Percentiles rank a stretch among this genome's conserved stretches.
Evolutionary conservation across 129 eudicot genomes (phyloP).

Genomic region (Flaveria sonorensis): DNA sequence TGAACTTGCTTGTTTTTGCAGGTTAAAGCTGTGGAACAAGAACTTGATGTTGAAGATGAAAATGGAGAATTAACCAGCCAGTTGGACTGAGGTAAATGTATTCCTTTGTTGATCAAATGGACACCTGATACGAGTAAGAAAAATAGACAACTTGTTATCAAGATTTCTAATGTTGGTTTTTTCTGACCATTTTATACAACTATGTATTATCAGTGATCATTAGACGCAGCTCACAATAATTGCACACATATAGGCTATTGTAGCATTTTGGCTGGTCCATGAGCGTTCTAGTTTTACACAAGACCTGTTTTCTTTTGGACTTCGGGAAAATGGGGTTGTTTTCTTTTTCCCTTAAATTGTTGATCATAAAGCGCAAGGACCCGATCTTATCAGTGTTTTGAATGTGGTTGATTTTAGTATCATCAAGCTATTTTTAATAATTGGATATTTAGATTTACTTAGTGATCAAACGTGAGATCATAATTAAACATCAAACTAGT

Average conservation of each 20-base stretch:
- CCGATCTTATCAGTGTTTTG: not conserved
- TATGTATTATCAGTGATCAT: conserved; percentile 20
- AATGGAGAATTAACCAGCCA: conserved; percentile 49
- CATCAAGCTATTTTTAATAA: no score
- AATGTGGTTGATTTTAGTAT: not conserved
- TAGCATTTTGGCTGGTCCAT: conserved; percentile 7
- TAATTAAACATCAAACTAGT: no score
- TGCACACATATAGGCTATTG: conserved; percentile 8
- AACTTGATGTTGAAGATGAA: conserved; percentile 78
- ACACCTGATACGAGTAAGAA: not conserved
- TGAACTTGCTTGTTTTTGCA: conserved; percentile 29
- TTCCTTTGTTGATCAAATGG: conserved; percentile 21
- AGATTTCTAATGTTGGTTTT: not conserved
- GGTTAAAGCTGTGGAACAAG: conserved; percentile 94
- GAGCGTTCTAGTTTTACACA: not conserved
- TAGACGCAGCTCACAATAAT: conserved; percentile 16
- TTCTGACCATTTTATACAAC: conserved; percentile 22
- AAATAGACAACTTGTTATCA: not conserved
- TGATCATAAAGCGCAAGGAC: conserved; percentile 10
- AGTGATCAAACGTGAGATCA: no score
- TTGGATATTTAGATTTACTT: no score
- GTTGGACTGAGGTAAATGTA: conserved; percentile 39
- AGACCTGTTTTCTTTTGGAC: not conserved
- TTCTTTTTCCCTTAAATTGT: not conserved
- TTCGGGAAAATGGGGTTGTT: not conserved